Evolutionary conservation across 2,329 filamentous ascomycete genomes (phyloP).

Genomic region (Verticillium longisporum): DNA sequence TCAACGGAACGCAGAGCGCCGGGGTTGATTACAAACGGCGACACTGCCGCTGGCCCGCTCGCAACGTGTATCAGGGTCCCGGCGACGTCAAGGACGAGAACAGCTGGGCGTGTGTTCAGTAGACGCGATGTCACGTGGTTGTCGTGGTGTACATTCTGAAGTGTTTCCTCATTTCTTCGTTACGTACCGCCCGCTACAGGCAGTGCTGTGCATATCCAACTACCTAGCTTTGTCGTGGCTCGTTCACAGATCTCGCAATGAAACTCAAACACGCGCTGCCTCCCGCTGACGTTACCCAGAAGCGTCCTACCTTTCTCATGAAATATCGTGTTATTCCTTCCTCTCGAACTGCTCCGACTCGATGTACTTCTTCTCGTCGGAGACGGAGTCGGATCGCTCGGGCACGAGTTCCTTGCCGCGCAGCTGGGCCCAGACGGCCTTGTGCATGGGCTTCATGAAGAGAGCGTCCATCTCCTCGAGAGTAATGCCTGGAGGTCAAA

Average conservation of each 20-base stretch:
- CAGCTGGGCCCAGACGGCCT: slow-evolving; percentile 21
- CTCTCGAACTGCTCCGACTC: slow-evolving; percentile 1
- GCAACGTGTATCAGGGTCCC: slow-evolving; percentile 20
- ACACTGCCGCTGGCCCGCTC: slow-evolving; percentile 25
- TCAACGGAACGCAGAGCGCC: slow-evolving; percentile 16
- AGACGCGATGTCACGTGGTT: neutral
- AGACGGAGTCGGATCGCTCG: slow-evolving; percentile 5
- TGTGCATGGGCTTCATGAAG: slow-evolving; percentile 21
- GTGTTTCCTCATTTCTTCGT: too few relatives aligned
- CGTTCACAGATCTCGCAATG: too few relatives aligned
- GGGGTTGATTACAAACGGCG: slow-evolving; percentile 21
- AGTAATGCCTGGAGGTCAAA: slow-evolving; percentile 21
- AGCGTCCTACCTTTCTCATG: neutral
- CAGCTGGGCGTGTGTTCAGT: slow-evolving; percentile 11
- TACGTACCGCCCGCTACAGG: too few relatives aligned
- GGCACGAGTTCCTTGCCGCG: slow-evolving; percentile 5
- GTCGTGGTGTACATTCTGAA: too few relatives aligned
- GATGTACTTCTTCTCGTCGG: slow-evolving; percentile 6
- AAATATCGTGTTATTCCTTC: neutral
- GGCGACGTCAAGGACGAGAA: slow-evolving; percentile 8
- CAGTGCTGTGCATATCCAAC: too few relatives aligned
- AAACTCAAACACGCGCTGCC: neutral
- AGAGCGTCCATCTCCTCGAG: slow-evolving; percentile 40
- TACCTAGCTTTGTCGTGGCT: too few relatives aligned
- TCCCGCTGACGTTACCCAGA: neutral